Percentiles rank a stretch among this genome's conserved stretches.
Conservation (phyloP, 1,139 yeast genomes). For the Blastobotrys capitulatus region DNA sequence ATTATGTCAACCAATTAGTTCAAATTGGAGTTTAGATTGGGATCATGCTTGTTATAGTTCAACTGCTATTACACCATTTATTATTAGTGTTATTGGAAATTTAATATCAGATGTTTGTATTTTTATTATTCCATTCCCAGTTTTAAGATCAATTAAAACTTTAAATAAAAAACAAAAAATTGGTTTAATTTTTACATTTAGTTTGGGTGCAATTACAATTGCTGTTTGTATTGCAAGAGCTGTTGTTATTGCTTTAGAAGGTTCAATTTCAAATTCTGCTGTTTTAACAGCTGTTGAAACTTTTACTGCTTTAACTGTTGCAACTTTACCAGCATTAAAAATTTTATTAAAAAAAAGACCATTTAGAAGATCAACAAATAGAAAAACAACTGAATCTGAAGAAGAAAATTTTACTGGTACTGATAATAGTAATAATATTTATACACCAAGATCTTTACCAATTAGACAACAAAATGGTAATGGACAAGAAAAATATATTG, state of each 20-base stretch:
- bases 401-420: slow-evolving; percentile 7
- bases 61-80: slow-evolving; percentile 27
- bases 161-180: slow-evolving; percentile 22
- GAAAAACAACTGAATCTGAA: slow-evolving; percentile 14
- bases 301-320: slow-evolving; percentile 29
- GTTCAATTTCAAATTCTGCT: slow-evolving; percentile 24
- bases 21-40: slow-evolving; percentile 27
- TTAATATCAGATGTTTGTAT: slow-evolving; percentile 26
- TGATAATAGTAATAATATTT: slow-evolving; percentile 2
- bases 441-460: slow-evolving; percentile 11
- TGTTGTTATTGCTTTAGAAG: slow-evolving; percentile 22
- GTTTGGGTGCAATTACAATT: slow-evolving; percentile 29
- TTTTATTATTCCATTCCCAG: slow-evolving; percentile 29
- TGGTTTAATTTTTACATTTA: slow-evolving; percentile 28
- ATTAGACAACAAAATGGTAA: slow-evolving; percentile 5
- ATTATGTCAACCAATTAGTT: slow-evolving; percentile 28
- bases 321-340: slow-evolving; percentile 29
- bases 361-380: slow-evolving; percentile 9
- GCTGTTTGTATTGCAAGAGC: slow-evolving; percentile 26
- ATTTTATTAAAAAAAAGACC: slow-evolving; percentile 20
- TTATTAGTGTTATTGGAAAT: slow-evolving; percentile 26
- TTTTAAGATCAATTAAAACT: slow-evolving; percentile 22
- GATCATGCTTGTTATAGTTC: slow-evolving; percentile 26
- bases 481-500: neutral
- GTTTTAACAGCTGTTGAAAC: slow-evolving; percentile 30